A percentile compares a stretch with the other conserved stretches of the same genome.
phyloP scores from a whole-genome alignment of 2,329 filamentous ascomycete species.

The Ascomycota sp. region DNA sequence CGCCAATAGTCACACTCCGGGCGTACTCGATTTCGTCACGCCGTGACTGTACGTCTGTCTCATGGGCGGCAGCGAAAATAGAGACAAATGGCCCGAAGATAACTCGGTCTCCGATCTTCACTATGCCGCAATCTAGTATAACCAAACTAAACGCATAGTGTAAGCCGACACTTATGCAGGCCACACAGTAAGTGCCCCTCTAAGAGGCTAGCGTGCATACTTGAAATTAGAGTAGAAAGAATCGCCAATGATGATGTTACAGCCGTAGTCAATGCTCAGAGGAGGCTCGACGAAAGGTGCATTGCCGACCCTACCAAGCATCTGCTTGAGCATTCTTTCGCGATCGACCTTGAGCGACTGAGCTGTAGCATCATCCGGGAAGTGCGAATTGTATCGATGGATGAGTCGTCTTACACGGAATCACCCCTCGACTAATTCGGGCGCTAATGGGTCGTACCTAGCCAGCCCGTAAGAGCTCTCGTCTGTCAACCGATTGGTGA shows the following conservation, averaged over 20 bases:
- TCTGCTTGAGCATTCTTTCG: constrained; percentile 23
- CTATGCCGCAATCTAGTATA: constrained; percentile 53
- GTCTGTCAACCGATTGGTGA: not conserved
- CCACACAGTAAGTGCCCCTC: too few species aligned
- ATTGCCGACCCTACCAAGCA: constrained; percentile 28
- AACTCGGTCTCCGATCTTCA: constrained; percentile 49
- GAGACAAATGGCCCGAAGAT: constrained; percentile 52
- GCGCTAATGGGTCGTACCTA: constrained; percentile 29
- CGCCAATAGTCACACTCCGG: constrained; percentile 22
- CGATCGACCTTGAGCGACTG: constrained; percentile 18
- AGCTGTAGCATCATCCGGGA: constrained; percentile 24
- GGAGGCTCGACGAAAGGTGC: constrained; percentile 39
- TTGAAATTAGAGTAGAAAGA: constrained; percentile 40
- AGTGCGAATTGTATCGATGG: constrained; percentile 37
- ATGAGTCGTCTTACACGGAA: constrained; percentile 32
- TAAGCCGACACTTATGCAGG: too few species aligned
- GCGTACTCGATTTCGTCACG: constrained; percentile 27
- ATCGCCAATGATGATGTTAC: constrained; percentile 40
- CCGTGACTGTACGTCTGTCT: constrained; percentile 35
- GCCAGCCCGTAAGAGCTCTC: not conserved
- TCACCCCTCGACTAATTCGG: constrained; percentile 27
- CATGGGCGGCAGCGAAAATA: constrained; percentile 53
- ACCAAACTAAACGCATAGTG: constrained; percentile 18
- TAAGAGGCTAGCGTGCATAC: constrained; percentile 7
- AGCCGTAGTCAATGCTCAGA: constrained; percentile 42